Evolutionary conservation across 441 rosid genomes (phyloP).

Genomic region (Adansonia gregorii): DNA sequence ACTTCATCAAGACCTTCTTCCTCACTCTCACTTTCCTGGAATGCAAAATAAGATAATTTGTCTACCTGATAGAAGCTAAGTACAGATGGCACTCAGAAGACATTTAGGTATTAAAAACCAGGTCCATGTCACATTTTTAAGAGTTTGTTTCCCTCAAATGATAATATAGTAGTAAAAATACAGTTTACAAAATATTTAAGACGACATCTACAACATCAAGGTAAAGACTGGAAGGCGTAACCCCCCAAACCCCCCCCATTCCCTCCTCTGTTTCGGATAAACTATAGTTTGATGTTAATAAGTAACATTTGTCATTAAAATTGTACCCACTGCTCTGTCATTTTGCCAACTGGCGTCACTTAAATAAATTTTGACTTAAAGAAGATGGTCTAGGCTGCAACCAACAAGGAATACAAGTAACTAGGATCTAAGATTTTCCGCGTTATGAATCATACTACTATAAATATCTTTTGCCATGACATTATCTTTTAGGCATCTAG

Average conservation of each 20-base stretch:
- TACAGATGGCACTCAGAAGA: conserved; percentile 8
- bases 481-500: background rate
- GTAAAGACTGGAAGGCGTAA: background rate
- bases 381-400: background rate
- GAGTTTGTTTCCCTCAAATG: background rate
- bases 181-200: background rate
- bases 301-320: background rate
- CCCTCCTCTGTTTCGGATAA: background rate
- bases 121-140: background rate
- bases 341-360: background rate
- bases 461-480: background rate
- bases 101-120: background rate
- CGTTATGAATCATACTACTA: background rate
- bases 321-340: background rate
- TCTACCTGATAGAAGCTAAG: background rate
- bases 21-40: conserved; percentile 68
- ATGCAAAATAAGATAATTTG: conserved; percentile 8
- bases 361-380: background rate
- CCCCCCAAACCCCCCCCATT: background rate
- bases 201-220: background rate
- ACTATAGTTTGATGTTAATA: background rate
- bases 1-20: conserved; percentile 61
- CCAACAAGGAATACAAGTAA: background rate
- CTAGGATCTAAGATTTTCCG: background rate
- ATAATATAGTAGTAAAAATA: background rate